Conservation (phyloP, 73 alveolate genomes). For the Symbiodinium natans region DNA sequence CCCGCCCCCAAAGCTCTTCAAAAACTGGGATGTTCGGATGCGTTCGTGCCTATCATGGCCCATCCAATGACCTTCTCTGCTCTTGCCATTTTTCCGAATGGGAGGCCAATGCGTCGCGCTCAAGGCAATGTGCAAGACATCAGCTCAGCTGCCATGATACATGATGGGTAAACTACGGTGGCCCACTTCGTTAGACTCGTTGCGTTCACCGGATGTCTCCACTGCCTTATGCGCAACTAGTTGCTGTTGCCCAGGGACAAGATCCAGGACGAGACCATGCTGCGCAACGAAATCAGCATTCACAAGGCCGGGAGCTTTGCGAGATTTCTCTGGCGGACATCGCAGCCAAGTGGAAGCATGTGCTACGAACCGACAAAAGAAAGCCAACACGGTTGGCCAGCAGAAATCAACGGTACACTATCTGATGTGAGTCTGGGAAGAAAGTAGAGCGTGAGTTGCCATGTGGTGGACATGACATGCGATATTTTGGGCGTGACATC, state of each 20-base stretch:
- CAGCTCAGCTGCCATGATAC: neutral
- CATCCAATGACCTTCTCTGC: neutral
- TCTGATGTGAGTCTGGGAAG: too few relatives aligned
- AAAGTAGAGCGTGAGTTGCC: too few relatives aligned
- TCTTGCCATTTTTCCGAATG: neutral
- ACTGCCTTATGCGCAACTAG: neutral
- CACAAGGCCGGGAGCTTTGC: slow-evolving; percentile 41
- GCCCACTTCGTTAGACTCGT: too few relatives aligned
- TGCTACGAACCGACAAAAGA: neutral
- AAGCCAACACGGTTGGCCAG: neutral
- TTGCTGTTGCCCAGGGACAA: slow-evolving; percentile 32
- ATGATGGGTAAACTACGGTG: too few relatives aligned
- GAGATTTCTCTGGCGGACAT: neutral
- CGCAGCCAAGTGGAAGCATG: neutral
- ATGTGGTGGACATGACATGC: too few relatives aligned
- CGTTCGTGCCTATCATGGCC: neutral
- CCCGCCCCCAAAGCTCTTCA: too few relatives aligned
- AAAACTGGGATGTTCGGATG: too few relatives aligned
- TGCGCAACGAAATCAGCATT: slow-evolving; percentile 84
- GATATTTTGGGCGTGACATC: too few relatives aligned
- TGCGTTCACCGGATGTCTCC: too few relatives aligned
- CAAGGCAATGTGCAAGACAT: slow-evolving; percentile 80
- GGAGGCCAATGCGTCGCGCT: slow-evolving; percentile 56
- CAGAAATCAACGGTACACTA: neutral
- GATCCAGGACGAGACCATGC: slow-evolving; percentile 91